These are phyloP conservation scores for Monilinia fructigena DNA, from an alignment of 2,329 filamentous ascomycete species.

Conservation along the genomic window DNA sequence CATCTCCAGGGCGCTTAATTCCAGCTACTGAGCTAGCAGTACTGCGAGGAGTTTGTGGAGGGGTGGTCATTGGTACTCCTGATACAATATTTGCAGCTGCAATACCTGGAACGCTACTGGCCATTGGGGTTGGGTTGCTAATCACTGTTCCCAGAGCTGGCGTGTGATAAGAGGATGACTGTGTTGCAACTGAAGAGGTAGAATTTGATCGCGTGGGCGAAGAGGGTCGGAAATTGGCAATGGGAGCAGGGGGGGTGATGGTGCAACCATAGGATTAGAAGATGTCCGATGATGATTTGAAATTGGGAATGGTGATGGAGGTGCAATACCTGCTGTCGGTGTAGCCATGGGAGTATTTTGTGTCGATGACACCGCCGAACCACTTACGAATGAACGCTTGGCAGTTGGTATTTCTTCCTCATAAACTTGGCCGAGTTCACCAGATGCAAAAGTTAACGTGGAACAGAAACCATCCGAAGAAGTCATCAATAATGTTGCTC, in stretches of 20 bases:
- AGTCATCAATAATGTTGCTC: constrained; percentile 82
- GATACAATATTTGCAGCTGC: constrained; percentile 60
- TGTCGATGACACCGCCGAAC: constrained; percentile 49
- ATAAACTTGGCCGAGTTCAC: constrained; percentile 82
- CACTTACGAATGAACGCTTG: constrained; percentile 45
- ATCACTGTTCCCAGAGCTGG: constrained; percentile 50
- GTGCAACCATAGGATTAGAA: constrained; percentile 59
- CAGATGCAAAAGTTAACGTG: constrained; percentile 75
- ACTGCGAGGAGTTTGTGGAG: constrained; percentile 80
- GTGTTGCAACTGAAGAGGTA: constrained; percentile 74
- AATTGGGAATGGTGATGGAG: constrained; percentile 55
- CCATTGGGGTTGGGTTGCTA: constrained; percentile 76
- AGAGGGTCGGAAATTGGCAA: constrained; percentile 57
- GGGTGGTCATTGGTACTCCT: constrained; percentile 73
- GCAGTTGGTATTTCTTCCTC: constrained; percentile 60
- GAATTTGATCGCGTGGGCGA: constrained; percentile 86
- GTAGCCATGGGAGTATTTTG: constrained; percentile 71
- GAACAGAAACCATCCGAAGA: constrained; percentile 98
- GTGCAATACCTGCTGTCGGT: constrained; percentile 60
- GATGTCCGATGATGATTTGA: constrained; percentile 52
- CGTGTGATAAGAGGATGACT: constrained; percentile 49
- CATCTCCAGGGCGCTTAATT: constrained; percentile 56
- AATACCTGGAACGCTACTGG: constrained; percentile 74
- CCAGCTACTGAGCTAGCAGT: constrained; percentile 55
- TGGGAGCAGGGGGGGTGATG: constrained; percentile 56